phyloP scores from a whole-genome alignment of 2,329 filamentous ascomycete species.

The Diaporthe eres region DNA sequence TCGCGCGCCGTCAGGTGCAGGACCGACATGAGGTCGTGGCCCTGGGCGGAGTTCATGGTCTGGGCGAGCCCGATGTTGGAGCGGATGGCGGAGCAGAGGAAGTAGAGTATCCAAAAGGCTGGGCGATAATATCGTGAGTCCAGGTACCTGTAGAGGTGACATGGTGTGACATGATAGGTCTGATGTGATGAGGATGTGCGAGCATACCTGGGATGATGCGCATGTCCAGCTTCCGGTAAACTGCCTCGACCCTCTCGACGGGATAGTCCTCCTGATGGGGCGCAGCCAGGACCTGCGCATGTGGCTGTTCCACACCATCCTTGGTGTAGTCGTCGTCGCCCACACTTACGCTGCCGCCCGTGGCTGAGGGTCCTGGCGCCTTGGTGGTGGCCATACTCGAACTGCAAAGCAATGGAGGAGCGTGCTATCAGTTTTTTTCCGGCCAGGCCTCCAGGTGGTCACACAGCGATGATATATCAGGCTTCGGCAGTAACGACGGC shows the following conservation, averaged over 20 bases:
- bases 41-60: constrained; percentile 83
- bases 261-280: constrained; percentile 58
- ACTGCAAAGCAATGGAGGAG: constrained; percentile 66
- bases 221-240: constrained; percentile 71
- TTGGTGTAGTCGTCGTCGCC: constrained; percentile 42
- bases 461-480: neutral
- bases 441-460: constrained; percentile 41
- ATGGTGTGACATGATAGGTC: neutral
- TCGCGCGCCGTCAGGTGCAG: constrained; percentile 80
- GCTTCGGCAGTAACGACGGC: neutral
- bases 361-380: constrained; percentile 46
- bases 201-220: constrained; percentile 71
- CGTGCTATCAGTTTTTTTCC: constrained; percentile 64
- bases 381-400: constrained; percentile 60
- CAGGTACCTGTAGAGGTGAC: neutral
- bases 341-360: constrained; percentile 51
- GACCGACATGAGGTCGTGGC: constrained; percentile 82
- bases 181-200: neutral
- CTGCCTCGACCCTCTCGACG: constrained; percentile 65
- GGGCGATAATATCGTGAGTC: neutral
- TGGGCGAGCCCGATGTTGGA: constrained; percentile 95
- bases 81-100: constrained; percentile 90
- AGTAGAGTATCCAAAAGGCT: constrained; percentile 93
- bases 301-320: constrained; percentile 22
- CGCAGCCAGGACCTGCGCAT: constrained; percentile 25